Conservation (phyloP, 257 asterid species). For the Petrea volubilis region DNA sequence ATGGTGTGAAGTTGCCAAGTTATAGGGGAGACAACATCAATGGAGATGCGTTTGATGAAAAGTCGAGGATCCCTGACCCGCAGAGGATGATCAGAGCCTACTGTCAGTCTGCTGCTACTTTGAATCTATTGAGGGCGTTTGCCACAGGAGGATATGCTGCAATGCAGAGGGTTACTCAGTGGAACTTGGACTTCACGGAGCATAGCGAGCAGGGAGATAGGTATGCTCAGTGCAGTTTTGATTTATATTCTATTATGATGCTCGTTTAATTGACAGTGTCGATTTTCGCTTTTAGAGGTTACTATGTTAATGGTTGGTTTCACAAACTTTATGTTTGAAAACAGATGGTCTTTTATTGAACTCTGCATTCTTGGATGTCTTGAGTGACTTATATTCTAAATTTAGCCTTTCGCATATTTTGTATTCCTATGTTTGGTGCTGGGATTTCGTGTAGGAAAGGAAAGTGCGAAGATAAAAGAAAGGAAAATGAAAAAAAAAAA, state of each 20-base stretch:
- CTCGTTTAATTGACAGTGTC: not conserved
- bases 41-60: constrained; percentile 65
- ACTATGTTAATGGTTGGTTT: not conserved
- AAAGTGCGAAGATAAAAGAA: too few species aligned
- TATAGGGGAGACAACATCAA: constrained; percentile 86
- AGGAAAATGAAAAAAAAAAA: too few species aligned
- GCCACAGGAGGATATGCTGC: constrained; percentile 91
- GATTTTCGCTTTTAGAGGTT: not conserved
- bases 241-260: not conserved
- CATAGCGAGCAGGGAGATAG: constrained; percentile 88
- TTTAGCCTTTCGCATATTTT: not conserved
- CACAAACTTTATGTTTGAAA: not conserved
- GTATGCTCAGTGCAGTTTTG: constrained; percentile 28
- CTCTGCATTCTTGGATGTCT: not conserved
- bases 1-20: constrained; percentile 80
- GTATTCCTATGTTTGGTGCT: too few species aligned
- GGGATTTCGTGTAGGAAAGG: too few species aligned
- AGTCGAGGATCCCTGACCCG: constrained; percentile 80
- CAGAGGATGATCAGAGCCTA: constrained; percentile 86
- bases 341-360: not conserved
- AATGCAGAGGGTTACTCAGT: constrained; percentile 78
- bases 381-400: not conserved
- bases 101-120: constrained; percentile 83
- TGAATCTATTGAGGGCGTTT: constrained; percentile 79
- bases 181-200: constrained; percentile 86